Percentiles rank a stretch among this genome's conserved stretches.
Conservation (phyloP, 306 rosid genomes). For the Trifolium repens region DNA sequence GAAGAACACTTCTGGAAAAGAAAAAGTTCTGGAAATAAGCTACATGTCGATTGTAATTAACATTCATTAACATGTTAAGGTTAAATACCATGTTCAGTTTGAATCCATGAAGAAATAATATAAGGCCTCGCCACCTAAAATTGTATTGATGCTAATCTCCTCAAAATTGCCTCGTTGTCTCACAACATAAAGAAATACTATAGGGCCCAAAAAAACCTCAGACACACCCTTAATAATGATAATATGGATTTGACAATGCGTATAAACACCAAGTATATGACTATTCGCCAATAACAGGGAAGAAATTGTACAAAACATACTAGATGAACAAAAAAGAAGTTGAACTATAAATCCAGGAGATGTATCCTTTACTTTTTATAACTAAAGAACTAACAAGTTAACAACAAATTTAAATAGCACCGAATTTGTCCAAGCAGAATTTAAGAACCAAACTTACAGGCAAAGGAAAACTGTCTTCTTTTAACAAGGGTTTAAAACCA, state of each 20-base stretch:
- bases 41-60: background rate
- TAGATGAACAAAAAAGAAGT: constrained; percentile 20
- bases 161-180: constrained; percentile 5
- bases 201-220: constrained; percentile 28
- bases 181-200: constrained; percentile 20
- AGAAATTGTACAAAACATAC: constrained; percentile 25
- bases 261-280: background rate
- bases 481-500: constrained; percentile 81
- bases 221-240: constrained; percentile 30
- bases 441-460: constrained; percentile 72
- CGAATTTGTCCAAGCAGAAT: constrained; percentile 11
- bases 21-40: constrained; percentile 11
- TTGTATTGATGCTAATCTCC: background rate
- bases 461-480: constrained; percentile 71
- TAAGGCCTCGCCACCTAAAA: background rate
- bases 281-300: constrained; percentile 1
- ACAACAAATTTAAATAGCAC: constrained; percentile 32
- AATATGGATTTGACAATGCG: background rate
- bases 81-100: constrained; percentile 26
- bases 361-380: constrained; percentile 31
- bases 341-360: constrained; percentile 19
- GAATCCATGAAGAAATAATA: constrained; percentile 28
- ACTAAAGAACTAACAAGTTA: constrained; percentile 30
- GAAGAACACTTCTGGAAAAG: constrained; percentile 17
- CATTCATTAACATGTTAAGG: constrained; percentile 12